These are phyloP conservation scores for Trichoderma hamatum DNA, from an alignment of 2,329 filamentous ascomycete genomes.

Conservation along the genomic window DNA sequence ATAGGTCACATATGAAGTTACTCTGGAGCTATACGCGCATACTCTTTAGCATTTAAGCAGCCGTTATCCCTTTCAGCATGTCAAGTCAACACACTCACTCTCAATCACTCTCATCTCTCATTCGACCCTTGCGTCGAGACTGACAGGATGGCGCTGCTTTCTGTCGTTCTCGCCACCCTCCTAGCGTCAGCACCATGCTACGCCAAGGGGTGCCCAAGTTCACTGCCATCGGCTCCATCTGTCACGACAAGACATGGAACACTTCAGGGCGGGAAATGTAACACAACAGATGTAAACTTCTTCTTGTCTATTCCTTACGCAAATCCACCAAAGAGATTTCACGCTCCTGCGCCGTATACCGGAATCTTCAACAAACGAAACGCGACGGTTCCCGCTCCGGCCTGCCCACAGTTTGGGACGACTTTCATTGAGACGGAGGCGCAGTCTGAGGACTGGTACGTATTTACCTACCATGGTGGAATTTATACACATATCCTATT, in stretches of 20 bases:
- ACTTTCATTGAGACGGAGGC: background rate
- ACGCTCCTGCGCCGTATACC: background rate
- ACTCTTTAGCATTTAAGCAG: background rate
- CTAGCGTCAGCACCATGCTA: background rate
- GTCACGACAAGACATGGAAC: background rate
- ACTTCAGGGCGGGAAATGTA: conserved; percentile 5
- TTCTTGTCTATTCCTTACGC: conserved; percentile 4
- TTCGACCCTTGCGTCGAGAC: background rate
- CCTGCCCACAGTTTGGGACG: conserved; percentile 10
- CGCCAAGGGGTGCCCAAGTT: background rate
- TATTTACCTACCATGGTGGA: background rate
- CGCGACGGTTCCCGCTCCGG: background rate
- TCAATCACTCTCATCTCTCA: background rate
- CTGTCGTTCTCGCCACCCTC: background rate
- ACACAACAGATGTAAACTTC: conserved; percentile 8
- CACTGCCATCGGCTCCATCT: background rate
- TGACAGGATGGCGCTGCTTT: background rate
- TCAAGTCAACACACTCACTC: background rate
- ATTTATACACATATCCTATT: background rate
- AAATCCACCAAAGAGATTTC: background rate
- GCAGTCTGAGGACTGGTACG: conserved; percentile 8
- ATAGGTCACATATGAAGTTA: background rate
- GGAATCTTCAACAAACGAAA: background rate
- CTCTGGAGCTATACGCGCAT: background rate
- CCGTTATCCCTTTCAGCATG: background rate